Evolutionary conservation across 2,329 filamentous ascomycete genomes (phyloP), one percentile per base, ranked within the genome.

Genomic region (Aurifilum marmelostoma): DNA sequence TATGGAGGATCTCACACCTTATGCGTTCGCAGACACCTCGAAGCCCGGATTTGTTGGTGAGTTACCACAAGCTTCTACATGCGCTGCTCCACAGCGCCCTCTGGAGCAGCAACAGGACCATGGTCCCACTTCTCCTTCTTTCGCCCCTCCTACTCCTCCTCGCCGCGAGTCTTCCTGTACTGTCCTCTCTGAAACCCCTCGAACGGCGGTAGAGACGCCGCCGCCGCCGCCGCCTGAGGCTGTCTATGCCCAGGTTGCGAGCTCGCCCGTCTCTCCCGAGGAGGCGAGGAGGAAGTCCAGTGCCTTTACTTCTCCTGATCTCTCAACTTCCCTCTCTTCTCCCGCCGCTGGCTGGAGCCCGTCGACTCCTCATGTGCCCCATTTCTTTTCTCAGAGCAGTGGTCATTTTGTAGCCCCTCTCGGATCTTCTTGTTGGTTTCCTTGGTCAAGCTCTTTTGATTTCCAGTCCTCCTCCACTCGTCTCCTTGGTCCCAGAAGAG

Each of bases 1-100:
- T 74, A 82, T 87, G 77, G 85, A 88, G 63, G 84, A 86, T 70
- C 83, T 83, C 73, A 76, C 77, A 71, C 75, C 80, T 72, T 83
- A 83, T 75, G 85, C 86, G 71, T 85, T 83, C 72, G 73, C 77
- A 58, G 79, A 83, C 72, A 75, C 78, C 63, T 68, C 69, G 73
- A 88, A 88, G 76, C 77, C 81, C 65, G 79, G 79, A 71, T 88
- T 84, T 80, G 84, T 88, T 78, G 85, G 87, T 88, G 80, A 87
- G 86, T 87, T 76, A 73, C 75, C 79, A 76, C 76, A 76, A 72
- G 76, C 80, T 75, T 76, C 78, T 78, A 75, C 72, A 73, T 75
- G 63, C 43, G 43, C 43, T 73, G 68, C 59, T 52, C 56, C 68
- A 21, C 64, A 66, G 66, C 63, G 43, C 56, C 37, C 32, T 50